Conservation (phyloP, 2,329 filamentous ascomycete genomes). For the Cercospora beticola region DNA sequence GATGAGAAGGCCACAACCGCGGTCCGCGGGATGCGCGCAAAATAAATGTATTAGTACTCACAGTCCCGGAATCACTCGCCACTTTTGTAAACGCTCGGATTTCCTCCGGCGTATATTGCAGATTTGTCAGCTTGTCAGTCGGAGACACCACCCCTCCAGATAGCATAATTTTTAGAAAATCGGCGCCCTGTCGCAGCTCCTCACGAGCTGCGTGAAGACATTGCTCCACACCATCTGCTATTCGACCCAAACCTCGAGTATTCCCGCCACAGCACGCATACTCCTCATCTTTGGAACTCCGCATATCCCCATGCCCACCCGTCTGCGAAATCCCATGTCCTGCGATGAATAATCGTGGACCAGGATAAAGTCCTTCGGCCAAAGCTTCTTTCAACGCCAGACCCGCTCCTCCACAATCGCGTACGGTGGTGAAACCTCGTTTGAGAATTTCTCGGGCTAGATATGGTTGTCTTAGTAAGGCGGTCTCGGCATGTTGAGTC, state of each 20-base stretch:
- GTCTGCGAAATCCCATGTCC: conserved; percentile 58
- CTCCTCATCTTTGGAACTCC: conserved; percentile 48
- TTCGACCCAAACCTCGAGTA: conserved; percentile 43
- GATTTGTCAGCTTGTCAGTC: conserved; percentile 54
- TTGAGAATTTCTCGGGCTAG: conserved; percentile 52
- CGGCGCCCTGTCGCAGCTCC: conserved; percentile 56
- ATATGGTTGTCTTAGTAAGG: conserved; percentile 50
- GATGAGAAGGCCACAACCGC: neutral
- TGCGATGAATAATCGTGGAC: conserved; percentile 57
- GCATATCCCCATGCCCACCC: conserved; percentile 57
- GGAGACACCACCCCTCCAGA: conserved; percentile 58
- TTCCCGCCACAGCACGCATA: conserved; percentile 51
- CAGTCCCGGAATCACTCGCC: conserved; percentile 49
- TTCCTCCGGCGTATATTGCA: conserved; percentile 59
- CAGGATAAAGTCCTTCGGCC: conserved; percentile 55
- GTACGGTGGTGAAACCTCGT: conserved; percentile 59
- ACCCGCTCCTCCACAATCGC: conserved; percentile 59
- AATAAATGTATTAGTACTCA: conserved; percentile 33
- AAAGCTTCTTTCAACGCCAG: conserved; percentile 58
- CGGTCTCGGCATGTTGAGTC: conserved; percentile 40
- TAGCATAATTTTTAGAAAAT: conserved; percentile 64
- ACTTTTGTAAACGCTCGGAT: conserved; percentile 55
- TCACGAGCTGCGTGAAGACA: conserved; percentile 56
- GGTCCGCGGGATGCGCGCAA: neutral
- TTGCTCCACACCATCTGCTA: conserved; percentile 57